Conservation (phyloP, 768 basidiomycete species). For the Tulasnella sp. region DNA sequence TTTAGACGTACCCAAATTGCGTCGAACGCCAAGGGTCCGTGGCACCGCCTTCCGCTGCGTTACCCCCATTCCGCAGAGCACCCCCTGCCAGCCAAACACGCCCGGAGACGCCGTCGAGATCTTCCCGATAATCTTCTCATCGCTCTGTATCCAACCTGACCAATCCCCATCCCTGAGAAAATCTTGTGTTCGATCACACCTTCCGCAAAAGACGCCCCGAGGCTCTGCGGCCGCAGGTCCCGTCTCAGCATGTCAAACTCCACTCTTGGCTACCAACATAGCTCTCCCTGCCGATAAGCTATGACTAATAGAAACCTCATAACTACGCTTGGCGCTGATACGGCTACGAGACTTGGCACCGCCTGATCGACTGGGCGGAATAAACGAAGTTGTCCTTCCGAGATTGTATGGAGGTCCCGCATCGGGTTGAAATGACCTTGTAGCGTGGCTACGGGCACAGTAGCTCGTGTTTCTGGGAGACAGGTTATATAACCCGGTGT, state of each 20-base stretch:
- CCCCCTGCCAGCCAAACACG: not conserved
- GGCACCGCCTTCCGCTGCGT: not conserved
- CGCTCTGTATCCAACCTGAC: not conserved
- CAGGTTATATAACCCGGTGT: not conserved
- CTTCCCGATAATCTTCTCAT: not conserved
- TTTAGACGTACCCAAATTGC: not conserved
- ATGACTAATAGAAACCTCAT: not conserved
- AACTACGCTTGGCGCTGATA: not conserved
- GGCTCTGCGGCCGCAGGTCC: not conserved
- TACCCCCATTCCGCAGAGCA: not conserved
- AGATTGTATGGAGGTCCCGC: not conserved
- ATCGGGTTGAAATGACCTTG: not conserved
- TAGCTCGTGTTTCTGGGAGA: not conserved
- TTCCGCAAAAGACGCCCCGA: not conserved
- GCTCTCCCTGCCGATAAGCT: not conserved
- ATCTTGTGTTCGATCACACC: not conserved
- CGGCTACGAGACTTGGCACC: not conserved
- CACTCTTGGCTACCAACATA: not conserved
- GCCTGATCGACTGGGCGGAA: not conserved
- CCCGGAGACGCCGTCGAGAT: not conserved
- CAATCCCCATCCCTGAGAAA: not conserved
- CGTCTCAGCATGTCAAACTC: not conserved
- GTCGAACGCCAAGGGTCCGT: not conserved
- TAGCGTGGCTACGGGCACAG: not conserved
- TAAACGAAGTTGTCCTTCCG: not conserved